These are phyloP conservation scores for Nakazawaea molendinolei DNA, from an alignment of 805 yeast species.

Conservation along the genomic window DNA sequence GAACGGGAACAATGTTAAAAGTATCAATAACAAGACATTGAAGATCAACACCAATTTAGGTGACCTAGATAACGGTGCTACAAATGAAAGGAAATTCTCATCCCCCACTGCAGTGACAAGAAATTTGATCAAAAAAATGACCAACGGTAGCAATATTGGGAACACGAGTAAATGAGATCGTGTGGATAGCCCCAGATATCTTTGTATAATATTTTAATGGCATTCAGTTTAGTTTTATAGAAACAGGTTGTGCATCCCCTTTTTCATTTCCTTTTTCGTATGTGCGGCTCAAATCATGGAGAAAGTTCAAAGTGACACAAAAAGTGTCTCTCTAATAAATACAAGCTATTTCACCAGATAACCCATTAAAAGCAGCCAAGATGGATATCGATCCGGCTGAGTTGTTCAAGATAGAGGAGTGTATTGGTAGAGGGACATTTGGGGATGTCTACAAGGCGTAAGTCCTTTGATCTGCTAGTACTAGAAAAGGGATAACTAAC, in stretches of 20 bases:
- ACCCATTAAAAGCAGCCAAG: not conserved
- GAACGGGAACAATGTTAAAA: no score
- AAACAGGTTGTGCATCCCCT: no score
- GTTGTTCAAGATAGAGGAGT: constrained; percentile 32
- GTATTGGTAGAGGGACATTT: constrained; percentile 80
- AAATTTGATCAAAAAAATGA: constrained; percentile 3
- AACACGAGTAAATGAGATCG: not conserved
- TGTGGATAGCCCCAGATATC: no score
- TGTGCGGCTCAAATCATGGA: not conserved
- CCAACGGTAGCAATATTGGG: constrained; percentile 1
- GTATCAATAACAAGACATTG: not conserved
- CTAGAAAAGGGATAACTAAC: not conserved
- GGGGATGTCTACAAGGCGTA: constrained; percentile 77
- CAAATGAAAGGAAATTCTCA: not conserved
- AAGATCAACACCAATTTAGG: constrained; percentile 1
- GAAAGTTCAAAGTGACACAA: not conserved
- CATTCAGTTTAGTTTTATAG: no score
- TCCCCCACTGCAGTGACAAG: constrained; percentile 6
- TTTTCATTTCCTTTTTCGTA: not conserved
- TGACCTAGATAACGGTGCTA: not conserved
- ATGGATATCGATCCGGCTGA: constrained; percentile 13
- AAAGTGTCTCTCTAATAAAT: not conserved
- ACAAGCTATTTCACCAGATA: not conserved
- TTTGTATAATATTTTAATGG: no score
- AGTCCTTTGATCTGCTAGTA: constrained; percentile 6